Evolutionary conservation across 2,329 filamentous ascomycete genomes (phyloP).

Genomic region (Pseudogymnoascus sp.): DNA sequence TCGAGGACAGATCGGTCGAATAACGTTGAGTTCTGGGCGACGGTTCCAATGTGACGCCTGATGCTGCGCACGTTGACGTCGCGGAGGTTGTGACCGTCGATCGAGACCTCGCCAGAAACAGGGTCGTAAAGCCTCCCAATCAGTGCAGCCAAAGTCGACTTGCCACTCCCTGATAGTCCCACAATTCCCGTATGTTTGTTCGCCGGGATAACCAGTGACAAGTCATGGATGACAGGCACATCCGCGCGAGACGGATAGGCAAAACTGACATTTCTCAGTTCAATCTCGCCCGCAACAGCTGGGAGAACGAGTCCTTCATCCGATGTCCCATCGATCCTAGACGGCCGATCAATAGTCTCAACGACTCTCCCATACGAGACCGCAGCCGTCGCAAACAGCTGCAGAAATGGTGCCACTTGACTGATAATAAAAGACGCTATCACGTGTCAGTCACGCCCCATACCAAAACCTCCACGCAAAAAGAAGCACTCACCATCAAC

Average conservation of each 20-base stretch:
- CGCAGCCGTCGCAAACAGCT: constrained; percentile 34
- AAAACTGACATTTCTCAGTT: constrained; percentile 29
- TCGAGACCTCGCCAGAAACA: constrained; percentile 35
- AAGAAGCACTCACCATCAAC: constrained; percentile 35
- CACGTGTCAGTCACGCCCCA: background rate
- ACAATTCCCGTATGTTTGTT: constrained; percentile 35
- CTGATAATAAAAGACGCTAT: constrained; percentile 37
- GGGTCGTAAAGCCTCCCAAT: constrained; percentile 39
- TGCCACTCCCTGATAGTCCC: constrained; percentile 36
- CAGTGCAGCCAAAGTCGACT: constrained; percentile 35
- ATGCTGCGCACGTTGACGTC: constrained; percentile 21
- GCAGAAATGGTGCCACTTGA: constrained; percentile 42
- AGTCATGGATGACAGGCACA: constrained; percentile 26
- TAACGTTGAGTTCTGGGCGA: constrained; percentile 23
- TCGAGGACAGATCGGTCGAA: constrained; percentile 37
- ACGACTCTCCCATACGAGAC: constrained; percentile 28
- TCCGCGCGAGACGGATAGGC: constrained; percentile 28
- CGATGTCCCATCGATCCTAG: constrained; percentile 18
- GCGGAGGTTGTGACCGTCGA: constrained; percentile 20
- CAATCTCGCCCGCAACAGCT: constrained; percentile 24
- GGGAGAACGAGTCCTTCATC: constrained; percentile 16
- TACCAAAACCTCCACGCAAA: constrained; percentile 26
- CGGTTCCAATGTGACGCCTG: constrained; percentile 16
- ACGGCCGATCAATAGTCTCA: constrained; percentile 35
- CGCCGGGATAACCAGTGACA: constrained; percentile 27